Evolutionary conservation across 2,329 filamentous ascomycete genomes (phyloP).

Genomic region (Graphilbum sp.): DNA sequence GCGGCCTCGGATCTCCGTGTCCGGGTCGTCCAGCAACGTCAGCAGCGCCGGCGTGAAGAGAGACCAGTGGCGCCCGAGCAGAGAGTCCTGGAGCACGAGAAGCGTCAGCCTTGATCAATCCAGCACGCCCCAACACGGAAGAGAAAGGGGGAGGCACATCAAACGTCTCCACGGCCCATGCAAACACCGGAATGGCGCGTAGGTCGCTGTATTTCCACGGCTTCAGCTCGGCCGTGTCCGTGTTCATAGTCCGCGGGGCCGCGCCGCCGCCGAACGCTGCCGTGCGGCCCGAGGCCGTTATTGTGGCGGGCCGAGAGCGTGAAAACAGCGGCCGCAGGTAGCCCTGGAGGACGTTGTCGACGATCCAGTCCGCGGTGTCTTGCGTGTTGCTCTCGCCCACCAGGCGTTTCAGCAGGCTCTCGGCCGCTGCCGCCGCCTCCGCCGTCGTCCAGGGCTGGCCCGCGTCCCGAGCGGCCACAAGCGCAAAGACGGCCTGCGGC

Average conservation of each 20-base stretch:
- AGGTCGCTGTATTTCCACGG: constrained; percentile 44
- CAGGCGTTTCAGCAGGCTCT: constrained; percentile 15
- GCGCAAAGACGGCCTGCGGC: constrained; percentile 14
- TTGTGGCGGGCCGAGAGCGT: constrained; percentile 30
- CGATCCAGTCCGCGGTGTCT: constrained; percentile 23
- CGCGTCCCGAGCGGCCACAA: constrained; percentile 17
- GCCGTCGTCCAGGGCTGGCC: constrained; percentile 15
- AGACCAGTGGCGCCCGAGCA: constrained; percentile 45
- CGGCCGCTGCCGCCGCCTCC: constrained; percentile 15
- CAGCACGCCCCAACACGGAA: not conserved
- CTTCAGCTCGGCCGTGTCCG: constrained; percentile 26
- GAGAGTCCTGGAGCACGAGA: constrained; percentile 18
- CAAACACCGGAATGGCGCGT: constrained; percentile 37
- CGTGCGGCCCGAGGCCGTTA: constrained; percentile 42
- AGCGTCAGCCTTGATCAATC: not conserved
- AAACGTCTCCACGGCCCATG: constrained; percentile 40
- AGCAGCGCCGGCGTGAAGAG: constrained; percentile 54
- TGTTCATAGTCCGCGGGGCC: constrained; percentile 9
- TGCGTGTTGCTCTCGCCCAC: constrained; percentile 3
- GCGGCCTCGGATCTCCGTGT: constrained; percentile 31
- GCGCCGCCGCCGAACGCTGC: constrained; percentile 25
- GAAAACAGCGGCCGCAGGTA: constrained; percentile 55
- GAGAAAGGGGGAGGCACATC: constrained; percentile 20
- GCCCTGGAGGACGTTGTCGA: constrained; percentile 39
- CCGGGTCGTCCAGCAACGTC: constrained; percentile 48